Base-by-base conservation (phyloP, 1,284 basidiomycete genomes). In the Cutaneotrichosporon mucoides region DNA sequence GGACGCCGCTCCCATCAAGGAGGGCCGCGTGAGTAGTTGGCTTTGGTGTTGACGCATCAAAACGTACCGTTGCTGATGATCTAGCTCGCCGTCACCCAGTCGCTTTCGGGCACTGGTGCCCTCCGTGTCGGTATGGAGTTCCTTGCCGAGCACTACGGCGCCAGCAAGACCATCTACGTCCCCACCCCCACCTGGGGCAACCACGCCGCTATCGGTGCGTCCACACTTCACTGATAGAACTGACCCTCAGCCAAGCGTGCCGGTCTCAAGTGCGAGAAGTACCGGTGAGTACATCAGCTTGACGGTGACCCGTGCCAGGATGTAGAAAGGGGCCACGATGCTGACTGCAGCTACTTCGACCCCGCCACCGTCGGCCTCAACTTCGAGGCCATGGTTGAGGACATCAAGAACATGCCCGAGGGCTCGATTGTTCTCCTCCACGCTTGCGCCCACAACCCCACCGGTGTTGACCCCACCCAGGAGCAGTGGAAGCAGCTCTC, bases 101-200 rank as follows among this genome's bases (percentile, higher is more conserved):
- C 94, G 58, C 95, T 99, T 78, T 98, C 95, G 36, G 95, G 95
- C 24, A 99, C 95, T 16, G 95, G 95, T 71, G 96, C 95, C 36
- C 88, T 99, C 62, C 86, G 96, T 65, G 93, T 99, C 79, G 95
- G 92, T 59, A 93, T 89, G 71, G 90, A 89, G 46, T 99, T 99
- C 84, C 79, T 99, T 55, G 61, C 66, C 33, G 86, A 87, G 46
- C 90, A 92, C 81, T 98, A 94, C 79, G 89, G 90, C 24, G 83
- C 89, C 69, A 79, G 86, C 59, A 97, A 95, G 81, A 81, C 83
- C 53, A 89, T 99, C 76, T 98, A 96, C 81, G 83, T 99, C 54
- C 96, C 95, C 40, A 83, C 83, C 12, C 96, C 96, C 15, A 91
- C 94, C 11, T 99, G 95, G 96, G 95, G 95, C 48, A 98, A 98